Evolutionary conservation across 2,329 filamentous ascomycete species (phyloP).

Genomic region (Cladophialophora chaetospira): DNA sequence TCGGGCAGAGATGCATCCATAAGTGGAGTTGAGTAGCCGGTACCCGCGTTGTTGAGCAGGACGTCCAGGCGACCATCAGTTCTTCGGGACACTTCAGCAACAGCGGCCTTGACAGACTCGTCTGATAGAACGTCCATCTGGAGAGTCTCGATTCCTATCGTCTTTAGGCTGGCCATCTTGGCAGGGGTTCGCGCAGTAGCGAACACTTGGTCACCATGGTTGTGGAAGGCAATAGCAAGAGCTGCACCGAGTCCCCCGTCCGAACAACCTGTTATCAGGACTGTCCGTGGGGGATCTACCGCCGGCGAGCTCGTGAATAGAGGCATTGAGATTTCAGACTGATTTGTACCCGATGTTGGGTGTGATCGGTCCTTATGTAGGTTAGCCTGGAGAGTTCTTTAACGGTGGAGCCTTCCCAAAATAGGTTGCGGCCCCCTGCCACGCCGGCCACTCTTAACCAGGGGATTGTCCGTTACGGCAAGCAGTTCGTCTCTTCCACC

Average conservation of each 20-base stretch:
- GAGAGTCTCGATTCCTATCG: slow-evolving; percentile 35
- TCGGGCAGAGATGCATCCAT: slow-evolving; percentile 35
- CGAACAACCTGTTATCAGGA: slow-evolving; percentile 38
- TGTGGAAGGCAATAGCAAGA: slow-evolving; percentile 41
- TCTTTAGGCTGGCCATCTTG: slow-evolving; percentile 37
- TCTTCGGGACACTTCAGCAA: slow-evolving; percentile 32
- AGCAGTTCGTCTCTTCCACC: too few species aligned
- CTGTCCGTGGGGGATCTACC: slow-evolving; percentile 3
- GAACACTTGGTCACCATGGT: slow-evolving; percentile 42
- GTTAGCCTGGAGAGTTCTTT: too few species aligned
- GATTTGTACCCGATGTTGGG: too few species aligned
- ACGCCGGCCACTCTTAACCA: too few species aligned
- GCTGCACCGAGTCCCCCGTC: slow-evolving; percentile 46
- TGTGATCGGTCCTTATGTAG: too few species aligned
- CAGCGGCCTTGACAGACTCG: slow-evolving; percentile 36
- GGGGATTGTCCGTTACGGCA: too few species aligned
- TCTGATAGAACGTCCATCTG: slow-evolving; percentile 39
- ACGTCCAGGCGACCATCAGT: slow-evolving; percentile 42
- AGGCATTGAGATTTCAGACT: neutral
- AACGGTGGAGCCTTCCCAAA: too few species aligned
- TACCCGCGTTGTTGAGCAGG: slow-evolving; percentile 52
- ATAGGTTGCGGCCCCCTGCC: too few species aligned
- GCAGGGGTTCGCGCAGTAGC: slow-evolving; percentile 44
- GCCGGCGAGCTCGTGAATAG: neutral
- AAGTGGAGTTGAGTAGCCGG: slow-evolving; percentile 33